Evolutionary conservation across 257 asterid species (phyloP).

Genomic region (Solanum neorickii): DNA sequence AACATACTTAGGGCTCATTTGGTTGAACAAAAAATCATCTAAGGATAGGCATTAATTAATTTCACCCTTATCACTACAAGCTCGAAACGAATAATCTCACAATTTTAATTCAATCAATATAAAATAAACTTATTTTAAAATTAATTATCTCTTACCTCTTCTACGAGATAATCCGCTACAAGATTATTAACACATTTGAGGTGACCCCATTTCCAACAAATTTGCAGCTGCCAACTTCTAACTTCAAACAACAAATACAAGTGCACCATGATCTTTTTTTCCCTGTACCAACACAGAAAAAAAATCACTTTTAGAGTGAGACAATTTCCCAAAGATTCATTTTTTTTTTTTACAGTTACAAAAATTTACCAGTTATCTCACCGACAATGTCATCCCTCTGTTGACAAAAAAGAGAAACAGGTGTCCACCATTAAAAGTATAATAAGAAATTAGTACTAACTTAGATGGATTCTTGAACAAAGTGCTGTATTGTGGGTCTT

Average conservation of each 20-base stretch:
- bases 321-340: neutral
- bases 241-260: neutral
- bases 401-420: neutral
- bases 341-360: neutral
- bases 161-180: too few species aligned
- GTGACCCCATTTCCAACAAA: neutral
- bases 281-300: neutral
- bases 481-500: slow-evolving; percentile 27
- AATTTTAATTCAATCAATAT: too few species aligned
- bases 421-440: neutral
- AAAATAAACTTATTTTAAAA: too few species aligned
- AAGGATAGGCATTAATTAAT: neutral
- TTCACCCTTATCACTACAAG: neutral
- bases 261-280: neutral
- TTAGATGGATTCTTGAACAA: slow-evolving; percentile 5
- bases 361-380: neutral
- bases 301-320: neutral
- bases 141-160: too few species aligned
- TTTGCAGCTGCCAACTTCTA: neutral
- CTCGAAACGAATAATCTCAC: rapidly evolving
- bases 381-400: neutral
- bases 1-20: neutral
- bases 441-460: neutral
- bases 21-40: too few species aligned
- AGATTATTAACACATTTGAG: neutral